Base-by-base conservation (phyloP, 805 yeast species). In the Ogataea ganodermae region DNA sequence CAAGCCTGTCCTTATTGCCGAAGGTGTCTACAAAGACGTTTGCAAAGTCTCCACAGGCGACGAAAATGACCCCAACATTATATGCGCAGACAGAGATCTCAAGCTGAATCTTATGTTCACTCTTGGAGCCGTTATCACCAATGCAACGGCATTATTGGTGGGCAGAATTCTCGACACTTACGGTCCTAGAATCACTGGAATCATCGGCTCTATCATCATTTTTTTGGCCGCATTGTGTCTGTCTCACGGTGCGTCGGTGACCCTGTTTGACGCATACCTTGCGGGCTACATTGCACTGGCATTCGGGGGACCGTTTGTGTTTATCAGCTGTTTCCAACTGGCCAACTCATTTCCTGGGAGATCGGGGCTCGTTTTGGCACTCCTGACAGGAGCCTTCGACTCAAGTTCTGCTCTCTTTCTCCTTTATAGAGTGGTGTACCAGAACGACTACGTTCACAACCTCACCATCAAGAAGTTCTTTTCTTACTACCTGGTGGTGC, bases 301-400 rank as follows among this genome's bases (percentile, higher is more conserved):
- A 0, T 71, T 89, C 48, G 96, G 96, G 6, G 97, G 98, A 4
- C 98, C 98, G 8, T 90, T 91, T 69, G 91, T 86, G 17, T 91
- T 88, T 63, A 90, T 92, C 48, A 84, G 96, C 14, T 81, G 89
- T 51, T 90, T 91, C 75, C 97, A 91, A 61, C 73, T 91, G 63
- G 87, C 97, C 6, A 91, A 90, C 63, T 78, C 87, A 22, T 88
- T 90, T 68, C 96, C 96, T 2, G 78, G 79, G 35, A 80, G 79
- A 58, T 85, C 96, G 3, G 97, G 97, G 0, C 75, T 87, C 38
- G 74, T 90, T 17, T 69, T 90, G 55, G 96, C 97, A 0, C 67
- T 89, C 14, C 69, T 91, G 42, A 89, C 97, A 0, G 97, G 97
- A n/a, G 90, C 96, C 0, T 90, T 91, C 62, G 97, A 92, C 66